Evolutionary conservation across 1,139 yeast species (phyloP).

Genomic region (Geotrichum bryndzae): DNA sequence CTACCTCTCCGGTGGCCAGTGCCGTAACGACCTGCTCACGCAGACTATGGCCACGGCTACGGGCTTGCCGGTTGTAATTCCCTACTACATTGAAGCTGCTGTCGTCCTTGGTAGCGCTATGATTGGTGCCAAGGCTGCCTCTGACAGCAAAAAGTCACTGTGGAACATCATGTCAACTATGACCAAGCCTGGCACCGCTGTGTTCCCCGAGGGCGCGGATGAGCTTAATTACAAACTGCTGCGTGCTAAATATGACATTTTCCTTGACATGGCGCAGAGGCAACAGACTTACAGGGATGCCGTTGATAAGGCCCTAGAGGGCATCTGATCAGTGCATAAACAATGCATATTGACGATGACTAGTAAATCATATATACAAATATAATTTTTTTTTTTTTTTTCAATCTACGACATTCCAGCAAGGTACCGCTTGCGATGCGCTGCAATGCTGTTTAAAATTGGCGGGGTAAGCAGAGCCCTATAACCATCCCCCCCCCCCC

Average conservation of each 20-base stretch:
- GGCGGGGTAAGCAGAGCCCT: too few relatives aligned
- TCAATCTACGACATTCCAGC: neutral
- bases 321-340: neutral
- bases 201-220: slow-evolving; percentile 53
- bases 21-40: slow-evolving; percentile 84
- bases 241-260: slow-evolving; percentile 71
- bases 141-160: slow-evolving; percentile 37
- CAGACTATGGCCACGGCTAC: slow-evolving; percentile 88
- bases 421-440: too few relatives aligned
- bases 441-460: too few relatives aligned
- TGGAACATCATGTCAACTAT: slow-evolving; percentile 84
- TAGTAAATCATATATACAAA: neutral
- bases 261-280: slow-evolving; percentile 77
- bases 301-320: slow-evolving; percentile 46
- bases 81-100: slow-evolving; percentile 92
- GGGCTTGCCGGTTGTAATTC: slow-evolving; percentile 86
- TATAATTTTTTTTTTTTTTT: neutral
- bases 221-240: slow-evolving; percentile 67
- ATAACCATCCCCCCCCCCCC: too few relatives aligned
- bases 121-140: slow-evolving; percentile 87
- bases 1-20: slow-evolving; percentile 94
- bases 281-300: slow-evolving; percentile 69
- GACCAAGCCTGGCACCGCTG: slow-evolving; percentile 78
- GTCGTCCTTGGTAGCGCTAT: slow-evolving; percentile 94
- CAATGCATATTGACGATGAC: neutral